These are phyloP conservation scores for Coffea canephora DNA, from an alignment of 257 asterid species.

Conservation along the genomic window DNA sequence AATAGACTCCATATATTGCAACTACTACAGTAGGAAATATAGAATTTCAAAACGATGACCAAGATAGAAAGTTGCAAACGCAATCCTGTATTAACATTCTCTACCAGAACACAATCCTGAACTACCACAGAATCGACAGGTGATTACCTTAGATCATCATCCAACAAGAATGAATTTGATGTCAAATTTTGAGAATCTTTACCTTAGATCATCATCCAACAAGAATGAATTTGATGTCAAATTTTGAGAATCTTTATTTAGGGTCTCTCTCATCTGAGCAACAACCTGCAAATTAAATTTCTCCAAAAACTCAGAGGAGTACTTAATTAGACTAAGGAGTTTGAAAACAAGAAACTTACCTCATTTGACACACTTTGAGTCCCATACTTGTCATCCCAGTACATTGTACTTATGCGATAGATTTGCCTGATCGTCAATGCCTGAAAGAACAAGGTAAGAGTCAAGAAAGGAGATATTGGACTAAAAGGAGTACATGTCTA, in stretches of 20 bases:
- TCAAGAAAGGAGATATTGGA: slow-evolving; percentile 10
- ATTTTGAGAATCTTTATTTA: slow-evolving; percentile 86
- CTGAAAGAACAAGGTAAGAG: slow-evolving; percentile 34
- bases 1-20: neutral
- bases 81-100: neutral
- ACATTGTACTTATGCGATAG: slow-evolving; percentile 96
- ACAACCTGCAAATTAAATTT: slow-evolving; percentile 66
- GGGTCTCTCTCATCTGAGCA: slow-evolving; percentile 89
- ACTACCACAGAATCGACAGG: neutral
- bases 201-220: slow-evolving; percentile 97
- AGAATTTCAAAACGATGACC: neutral
- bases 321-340: neutral
- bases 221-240: slow-evolving; percentile 86
- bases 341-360: slow-evolving; percentile 40
- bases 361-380: slow-evolving; percentile 97
- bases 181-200: slow-evolving; percentile 85
- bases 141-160: slow-evolving; percentile 89
- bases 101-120: neutral
- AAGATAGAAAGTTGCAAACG: neutral
- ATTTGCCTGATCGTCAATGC: slow-evolving; percentile 89
- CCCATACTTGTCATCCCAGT: slow-evolving; percentile 99
- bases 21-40: neutral
- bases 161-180: slow-evolving; percentile 91
- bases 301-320: neutral
- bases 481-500: neutral